Evolutionary conservation across 257 asterid genomes (phyloP).

Genomic region (Nicotiana undulata): DNA sequence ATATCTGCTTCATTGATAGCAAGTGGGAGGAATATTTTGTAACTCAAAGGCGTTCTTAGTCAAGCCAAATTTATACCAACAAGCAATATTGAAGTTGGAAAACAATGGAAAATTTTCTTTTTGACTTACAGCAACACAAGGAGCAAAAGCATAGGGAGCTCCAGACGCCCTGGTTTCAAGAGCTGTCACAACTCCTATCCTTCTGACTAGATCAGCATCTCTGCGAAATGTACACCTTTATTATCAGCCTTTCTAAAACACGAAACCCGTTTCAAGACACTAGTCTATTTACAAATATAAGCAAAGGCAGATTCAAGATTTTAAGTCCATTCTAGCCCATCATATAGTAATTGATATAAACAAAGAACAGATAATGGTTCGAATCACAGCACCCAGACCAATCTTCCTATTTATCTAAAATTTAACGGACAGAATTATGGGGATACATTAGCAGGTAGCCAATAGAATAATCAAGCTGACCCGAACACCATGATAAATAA

Average conservation of each 20-base stretch:
- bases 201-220: slow-evolving; percentile 62
- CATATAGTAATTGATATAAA: background rate
- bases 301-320: background rate
- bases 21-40: background rate
- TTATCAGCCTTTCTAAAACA: background rate
- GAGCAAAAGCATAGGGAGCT: slow-evolving; percentile 84
- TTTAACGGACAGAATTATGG: too few species aligned
- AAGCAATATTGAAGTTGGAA: background rate
- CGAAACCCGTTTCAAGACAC: background rate
- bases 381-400: too few species aligned
- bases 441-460: too few species aligned
- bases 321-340: background rate
- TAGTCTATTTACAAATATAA: background rate
- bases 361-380: background rate
- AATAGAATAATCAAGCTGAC: too few species aligned
- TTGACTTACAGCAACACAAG: slow-evolving; percentile 93
- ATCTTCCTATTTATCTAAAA: too few species aligned
- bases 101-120: background rate
- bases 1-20: background rate
- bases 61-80: background rate
- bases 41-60: background rate
- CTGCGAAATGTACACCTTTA: slow-evolving; percentile 19
- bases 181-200: slow-evolving; percentile 87
- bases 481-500: too few species aligned
- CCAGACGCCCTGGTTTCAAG: slow-evolving; percentile 96